Evolutionary conservation across 345 rosid genomes (phyloP), one percentile per base, ranked within the genome.

Genomic region (Lepidium aucheri): DNA sequence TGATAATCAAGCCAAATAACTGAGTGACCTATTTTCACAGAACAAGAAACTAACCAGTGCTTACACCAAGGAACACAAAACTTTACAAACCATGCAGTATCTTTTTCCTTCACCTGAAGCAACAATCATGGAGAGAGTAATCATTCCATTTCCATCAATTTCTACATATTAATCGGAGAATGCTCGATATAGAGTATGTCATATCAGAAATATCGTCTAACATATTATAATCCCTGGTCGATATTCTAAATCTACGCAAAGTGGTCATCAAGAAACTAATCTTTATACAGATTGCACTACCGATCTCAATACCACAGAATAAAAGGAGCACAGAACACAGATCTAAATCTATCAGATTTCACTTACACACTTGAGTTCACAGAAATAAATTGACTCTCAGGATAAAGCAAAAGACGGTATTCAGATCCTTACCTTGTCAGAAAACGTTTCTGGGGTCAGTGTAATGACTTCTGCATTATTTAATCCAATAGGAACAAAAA

Each of bases 21-120:
- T 28, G 1, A 12, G 52, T 14, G 12, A 35, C 1, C 6, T 24
- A 53, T 2, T 44, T 1, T 42, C 3, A 11, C 0, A 11, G 22
- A 46, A 44, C 22, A 69, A 56, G 70, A 22, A 54, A 64, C 79
- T 84, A 78, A 94, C 99, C 99, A 94, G 65, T 94, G 99, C 83
- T 94, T 94, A 65, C 97, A 94, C 99, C 99, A 90, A 24, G 97
- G 96, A 53, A 94, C 97, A 68, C 99, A 94, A 59, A 94, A 94
- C 53, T 94, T 90, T 53, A 94, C 95, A 65, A 94, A 90, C 99
- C 97, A 94, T 0, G 83, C 85, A 9, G 97, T 94, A 74, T 90
- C 97, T 77, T 86, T 94, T 82, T 94, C 99, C 84, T 94, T 94
- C 69, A 90, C 82, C 98, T 93, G 56, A 58, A 63, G 1, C 47